These are phyloP conservation scores for Diospyros kaki DNA, from an alignment of 148 eudicot genomes.

Conservation along the genomic window DNA sequence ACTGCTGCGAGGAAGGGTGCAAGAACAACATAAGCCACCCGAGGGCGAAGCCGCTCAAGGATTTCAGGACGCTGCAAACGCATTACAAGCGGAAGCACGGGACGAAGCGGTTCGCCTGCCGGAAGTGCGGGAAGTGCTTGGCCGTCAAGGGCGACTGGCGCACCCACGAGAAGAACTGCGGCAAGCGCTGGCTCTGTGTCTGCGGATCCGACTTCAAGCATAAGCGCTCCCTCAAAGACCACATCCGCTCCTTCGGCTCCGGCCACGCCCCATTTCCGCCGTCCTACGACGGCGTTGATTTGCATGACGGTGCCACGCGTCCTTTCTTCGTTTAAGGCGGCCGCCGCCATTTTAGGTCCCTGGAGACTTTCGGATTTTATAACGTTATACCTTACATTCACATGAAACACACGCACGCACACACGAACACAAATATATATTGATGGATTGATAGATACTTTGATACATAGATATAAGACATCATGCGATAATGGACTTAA, in stretches of 20 bases:
- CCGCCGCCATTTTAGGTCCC: neutral
- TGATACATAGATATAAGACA: too few relatives aligned
- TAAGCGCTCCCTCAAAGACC: conserved; percentile 82
- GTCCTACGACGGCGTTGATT: conserved; percentile 22
- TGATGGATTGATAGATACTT: too few relatives aligned
- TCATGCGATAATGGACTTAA: too few relatives aligned
- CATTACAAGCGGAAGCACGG: conserved; percentile 91
- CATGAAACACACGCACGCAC: too few relatives aligned
- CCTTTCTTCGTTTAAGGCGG: neutral
- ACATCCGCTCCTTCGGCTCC: conserved; percentile 58
- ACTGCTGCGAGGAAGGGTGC: conserved; percentile 81
- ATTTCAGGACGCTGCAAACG: conserved; percentile 76
- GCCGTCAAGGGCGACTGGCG: conserved; percentile 95
- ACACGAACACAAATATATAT: too few relatives aligned
- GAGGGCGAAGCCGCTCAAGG: conserved; percentile 66
- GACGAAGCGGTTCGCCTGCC: conserved; percentile 48
- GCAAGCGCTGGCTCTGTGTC: conserved; percentile 80
- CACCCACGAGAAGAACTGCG: conserved; percentile 90
- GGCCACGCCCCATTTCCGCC: conserved; percentile 45
- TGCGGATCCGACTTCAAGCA: conserved; percentile 93
- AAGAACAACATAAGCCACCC: conserved; percentile 73
- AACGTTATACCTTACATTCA: too few relatives aligned
- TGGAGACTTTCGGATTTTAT: too few relatives aligned
- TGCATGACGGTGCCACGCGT: neutral
- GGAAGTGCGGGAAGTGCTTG: conserved; percentile 62